A percentile compares a stretch with the other conserved stretches of the same genome.
phyloP scores from a whole-genome alignment of 2,329 filamentous ascomycete species.

The Epichloe coenophiala region DNA sequence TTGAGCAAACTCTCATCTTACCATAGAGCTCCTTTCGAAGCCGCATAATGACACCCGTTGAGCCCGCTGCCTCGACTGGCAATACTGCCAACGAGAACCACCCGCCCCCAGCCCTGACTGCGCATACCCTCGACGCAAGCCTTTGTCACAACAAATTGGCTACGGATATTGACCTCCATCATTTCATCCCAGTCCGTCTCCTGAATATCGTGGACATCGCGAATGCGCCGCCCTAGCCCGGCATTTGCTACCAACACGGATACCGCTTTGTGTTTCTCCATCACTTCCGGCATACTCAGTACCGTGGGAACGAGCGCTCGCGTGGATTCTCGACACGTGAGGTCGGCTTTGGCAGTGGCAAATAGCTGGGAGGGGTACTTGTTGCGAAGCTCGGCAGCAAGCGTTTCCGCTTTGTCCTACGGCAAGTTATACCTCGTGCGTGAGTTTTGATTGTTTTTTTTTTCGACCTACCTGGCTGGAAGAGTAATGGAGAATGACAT shows the following conservation, averaged over 20 bases:
- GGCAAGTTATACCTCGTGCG: background rate
- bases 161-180: constrained; percentile 5
- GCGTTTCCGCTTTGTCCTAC: constrained; percentile 3
- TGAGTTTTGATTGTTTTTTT: no score
- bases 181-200: constrained; percentile 6
- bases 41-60: constrained; percentile 7
- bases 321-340: constrained; percentile 3
- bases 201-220: constrained; percentile 2
- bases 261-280: constrained; percentile 1
- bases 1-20: background rate
- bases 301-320: constrained; percentile 1
- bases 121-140: constrained; percentile 6
- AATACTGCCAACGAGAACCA: constrained; percentile 6
- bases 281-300: background rate
- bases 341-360: constrained; percentile 2
- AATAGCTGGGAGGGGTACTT: constrained; percentile 4
- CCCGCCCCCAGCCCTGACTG: constrained; percentile 3
- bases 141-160: constrained; percentile 6
- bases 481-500: constrained; percentile 5
- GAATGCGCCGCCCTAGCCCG: constrained; percentile 4
- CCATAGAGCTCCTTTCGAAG: constrained; percentile 5
- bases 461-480: background rate
- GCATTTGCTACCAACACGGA: constrained; percentile 5
- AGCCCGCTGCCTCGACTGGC: constrained; percentile 4
- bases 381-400: background rate